Percentiles rank a stretch among this genome's conserved stretches.
Conservation (phyloP, 371 early-diverging fungal species). For the Gilbertella persicaria region DNA sequence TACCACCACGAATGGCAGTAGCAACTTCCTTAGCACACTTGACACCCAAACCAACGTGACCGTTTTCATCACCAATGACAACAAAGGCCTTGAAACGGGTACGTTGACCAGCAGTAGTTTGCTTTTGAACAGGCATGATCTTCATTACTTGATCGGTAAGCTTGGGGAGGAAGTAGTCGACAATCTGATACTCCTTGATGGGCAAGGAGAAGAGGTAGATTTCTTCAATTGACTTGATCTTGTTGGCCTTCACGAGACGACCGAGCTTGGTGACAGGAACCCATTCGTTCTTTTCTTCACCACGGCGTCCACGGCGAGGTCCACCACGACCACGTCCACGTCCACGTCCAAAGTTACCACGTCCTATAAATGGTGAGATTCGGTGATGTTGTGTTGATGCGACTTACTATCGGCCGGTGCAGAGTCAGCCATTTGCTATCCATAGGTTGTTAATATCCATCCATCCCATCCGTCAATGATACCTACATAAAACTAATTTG, state of each 20-base stretch:
- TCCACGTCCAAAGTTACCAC: conserved; percentile 81
- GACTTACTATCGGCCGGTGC: conserved; percentile 57
- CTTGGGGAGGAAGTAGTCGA: conserved; percentile 94
- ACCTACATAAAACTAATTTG: conserved; percentile 16
- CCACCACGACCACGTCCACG: conserved; percentile 78
- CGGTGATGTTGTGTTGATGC: background rate
- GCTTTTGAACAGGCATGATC: conserved; percentile 99
- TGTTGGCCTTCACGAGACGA: conserved; percentile 92
- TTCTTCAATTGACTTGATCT: conserved; percentile 91
- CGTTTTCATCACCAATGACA: conserved; percentile 96
- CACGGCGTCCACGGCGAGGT: conserved; percentile 78
- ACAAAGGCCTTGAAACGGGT: conserved; percentile 99
- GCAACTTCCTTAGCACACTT: conserved; percentile 99
- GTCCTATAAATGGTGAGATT: conserved; percentile 43
- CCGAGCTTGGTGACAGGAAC: conserved; percentile 96
- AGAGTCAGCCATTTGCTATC: conserved; percentile 56
- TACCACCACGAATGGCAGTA: conserved; percentile 97
- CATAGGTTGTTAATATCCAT: background rate
- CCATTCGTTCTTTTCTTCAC: conserved; percentile 88
- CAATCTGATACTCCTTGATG: conserved; percentile 99
- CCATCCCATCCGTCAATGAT: background rate
- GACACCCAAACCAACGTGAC: conserved; percentile 98
- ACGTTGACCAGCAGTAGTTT: conserved; percentile 99
- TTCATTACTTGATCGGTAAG: conserved; percentile 99
- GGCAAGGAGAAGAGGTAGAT: conserved; percentile 97